Base-by-base conservation (phyloP, 805 yeast genomes). In the Yarrowia deformans region DNA sequence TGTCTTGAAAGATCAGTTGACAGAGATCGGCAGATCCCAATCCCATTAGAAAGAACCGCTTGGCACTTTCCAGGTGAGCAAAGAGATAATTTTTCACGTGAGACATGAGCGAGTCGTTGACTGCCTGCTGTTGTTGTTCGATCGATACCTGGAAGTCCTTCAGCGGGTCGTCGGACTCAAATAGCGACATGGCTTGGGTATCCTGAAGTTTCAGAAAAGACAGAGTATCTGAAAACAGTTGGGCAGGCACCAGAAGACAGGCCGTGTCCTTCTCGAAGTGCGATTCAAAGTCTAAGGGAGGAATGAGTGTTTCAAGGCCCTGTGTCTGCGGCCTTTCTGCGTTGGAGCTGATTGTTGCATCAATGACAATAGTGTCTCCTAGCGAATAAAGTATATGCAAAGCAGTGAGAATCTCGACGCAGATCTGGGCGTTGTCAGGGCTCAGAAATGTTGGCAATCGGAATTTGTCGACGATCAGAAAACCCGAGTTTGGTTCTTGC, bases 341-440 rank as follows among this genome's bases (percentile, higher is more conserved):
- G 3, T 8, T 18, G 8, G 23, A 18, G 19, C 6, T 8, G 9
- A 49, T 19, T 5, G 19, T 32, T 7, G 16, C 18, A 14, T 29
- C 52, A 16, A 29, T 52, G n/a, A 60, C 66, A 14, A 39, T 13
- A 9, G 42, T 34, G 14, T 60, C 66, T 12, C 52, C 42, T 8
- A 60, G 34, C 10, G 32, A 32, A 12, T 43, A 63, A 13, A 63
- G 56, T 9, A 63, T 63, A 12, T 63, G 55, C 56, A 63, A 23
- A 2, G 56, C 68, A 3, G 56, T 49, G 29, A 49, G 56, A 2
- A 63, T n/a, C 8, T 63, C 68, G 3, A 63, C 68, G 4, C 68
- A 63, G 3, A 48, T 49, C n/a, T 63, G 68, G 18, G 68, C 68
- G 39, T 48, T 19, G n/a, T 37, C 39, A 0, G 46, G 23, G 13